A percentile compares a stretch with the other conserved stretches of the same genome.
These are phyloP conservation scores for Fusarium sarcochroum DNA, from an alignment of 2,329 filamentous ascomycete species.

Conservation along the genomic window DNA sequence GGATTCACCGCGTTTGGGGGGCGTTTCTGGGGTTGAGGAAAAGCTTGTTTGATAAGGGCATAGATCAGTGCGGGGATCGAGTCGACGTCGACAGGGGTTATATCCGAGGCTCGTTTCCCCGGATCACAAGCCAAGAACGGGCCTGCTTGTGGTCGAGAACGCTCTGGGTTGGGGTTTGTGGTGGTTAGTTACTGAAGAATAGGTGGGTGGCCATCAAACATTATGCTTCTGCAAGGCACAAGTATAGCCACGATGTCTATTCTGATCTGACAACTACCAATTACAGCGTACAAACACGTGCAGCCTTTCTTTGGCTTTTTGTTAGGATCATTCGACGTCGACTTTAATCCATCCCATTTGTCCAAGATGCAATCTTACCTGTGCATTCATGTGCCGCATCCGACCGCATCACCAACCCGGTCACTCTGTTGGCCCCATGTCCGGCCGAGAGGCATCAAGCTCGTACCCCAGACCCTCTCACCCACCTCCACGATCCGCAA, in stretches of 20 bases:
- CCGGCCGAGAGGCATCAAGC: not conserved
- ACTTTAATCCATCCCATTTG: not conserved
- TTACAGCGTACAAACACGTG: constrained; percentile 2
- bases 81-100: constrained; percentile 24
- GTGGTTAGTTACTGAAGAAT: not conserved
- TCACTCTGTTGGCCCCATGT: not conserved
- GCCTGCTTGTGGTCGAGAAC: not conserved
- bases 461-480: constrained; percentile 10
- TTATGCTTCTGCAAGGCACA: constrained; percentile 24
- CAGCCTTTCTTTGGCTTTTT: not conserved
- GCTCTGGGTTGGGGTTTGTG: constrained; percentile 3
- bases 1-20: not conserved
- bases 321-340: not conserved
- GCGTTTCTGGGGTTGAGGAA: constrained; percentile 8
- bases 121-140: constrained; percentile 39
- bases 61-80: constrained; percentile 31
- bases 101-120: constrained; percentile 36
- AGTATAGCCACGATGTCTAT: constrained; percentile 12
- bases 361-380: not conserved
- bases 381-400: constrained; percentile 2
- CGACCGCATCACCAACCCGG: not conserved
- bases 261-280: not conserved
- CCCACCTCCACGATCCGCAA: constrained; percentile 34
- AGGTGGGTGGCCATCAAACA: not conserved
- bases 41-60: constrained; percentile 32